Evolutionary conservation across 768 basidiomycete species (phyloP).

Genomic region (Xerocomus brunneocitrinus): DNA sequence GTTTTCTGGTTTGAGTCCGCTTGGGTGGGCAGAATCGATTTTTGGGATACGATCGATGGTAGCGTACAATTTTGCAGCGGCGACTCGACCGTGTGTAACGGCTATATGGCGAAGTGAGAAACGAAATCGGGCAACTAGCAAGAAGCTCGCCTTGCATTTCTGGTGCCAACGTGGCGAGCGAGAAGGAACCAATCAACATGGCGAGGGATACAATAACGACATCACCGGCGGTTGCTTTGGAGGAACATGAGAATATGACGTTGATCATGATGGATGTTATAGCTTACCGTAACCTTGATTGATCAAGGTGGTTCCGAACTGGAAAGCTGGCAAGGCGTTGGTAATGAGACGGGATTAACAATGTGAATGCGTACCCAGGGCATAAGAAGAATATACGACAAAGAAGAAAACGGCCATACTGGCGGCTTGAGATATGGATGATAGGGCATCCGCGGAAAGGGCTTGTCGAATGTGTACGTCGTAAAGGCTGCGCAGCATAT

Average conservation of each 20-base stretch:
- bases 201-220: constrained; percentile 84
- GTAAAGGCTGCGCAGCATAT: constrained; percentile 58
- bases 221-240: constrained; percentile 55
- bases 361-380: constrained; percentile 43
- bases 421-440: constrained; percentile 55
- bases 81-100: constrained; percentile 73
- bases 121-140: background rate
- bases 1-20: constrained; percentile 62
- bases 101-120: constrained; percentile 37
- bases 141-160: constrained; percentile 67
- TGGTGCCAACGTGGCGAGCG: constrained; percentile 77
- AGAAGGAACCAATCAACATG: constrained; percentile 88
- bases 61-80: constrained; percentile 83
- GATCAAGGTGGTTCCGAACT: constrained; percentile 85
- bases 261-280: background rate
- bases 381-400: constrained; percentile 74
- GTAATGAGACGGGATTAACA: background rate
- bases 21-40: constrained; percentile 74
- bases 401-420: constrained; percentile 78
- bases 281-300: constrained; percentile 46
- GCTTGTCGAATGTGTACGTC: constrained; percentile 55
- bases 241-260: background rate
- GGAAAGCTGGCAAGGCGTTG: constrained; percentile 55
- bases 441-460: constrained; percentile 49
- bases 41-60: constrained; percentile 85